These are phyloP conservation scores for Chytriomyces sp. DNA, from an alignment of 192 early-diverging fungal genomes.

Conservation along the genomic window DNA sequence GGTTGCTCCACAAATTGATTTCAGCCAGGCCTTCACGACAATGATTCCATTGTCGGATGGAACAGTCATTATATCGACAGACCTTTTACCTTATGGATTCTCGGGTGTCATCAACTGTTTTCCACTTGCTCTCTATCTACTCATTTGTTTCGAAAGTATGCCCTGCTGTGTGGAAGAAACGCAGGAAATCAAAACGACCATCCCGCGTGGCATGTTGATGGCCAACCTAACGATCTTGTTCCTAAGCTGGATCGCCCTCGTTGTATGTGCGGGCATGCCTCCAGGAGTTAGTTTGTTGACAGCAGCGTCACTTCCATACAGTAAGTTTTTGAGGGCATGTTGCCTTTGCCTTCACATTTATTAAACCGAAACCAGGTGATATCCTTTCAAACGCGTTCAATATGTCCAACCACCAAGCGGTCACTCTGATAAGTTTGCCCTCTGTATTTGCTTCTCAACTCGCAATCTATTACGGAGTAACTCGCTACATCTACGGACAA, in stretches of 20 bases:
- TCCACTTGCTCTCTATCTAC: slow-evolving; percentile 13
- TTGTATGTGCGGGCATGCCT: slow-evolving; percentile 4
- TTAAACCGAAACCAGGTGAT: background rate
- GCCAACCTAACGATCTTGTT: slow-evolving; percentile 7
- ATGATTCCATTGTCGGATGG: background rate
- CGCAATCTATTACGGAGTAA: slow-evolving; percentile 1
- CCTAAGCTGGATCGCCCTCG: slow-evolving; percentile 3
- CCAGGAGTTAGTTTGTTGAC: background rate
- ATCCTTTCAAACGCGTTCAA: background rate
- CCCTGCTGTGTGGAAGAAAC: slow-evolving; percentile 26
- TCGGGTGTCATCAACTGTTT: slow-evolving; percentile 5
- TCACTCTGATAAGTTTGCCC: background rate
- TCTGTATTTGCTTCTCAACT: background rate
- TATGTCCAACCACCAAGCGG: background rate
- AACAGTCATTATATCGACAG: background rate
- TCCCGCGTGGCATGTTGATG: slow-evolving; percentile 2
- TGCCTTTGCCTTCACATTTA: background rate
- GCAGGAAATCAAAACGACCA: background rate
- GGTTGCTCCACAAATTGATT: background rate
- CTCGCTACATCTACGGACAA: slow-evolving; percentile 3
- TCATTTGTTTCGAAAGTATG: slow-evolving; percentile 23
- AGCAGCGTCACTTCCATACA: background rate
- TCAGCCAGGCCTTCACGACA: background rate
- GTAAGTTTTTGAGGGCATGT: background rate
- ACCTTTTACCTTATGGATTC: slow-evolving; percentile 19